These are phyloP conservation scores for Coemansia sp. DNA, from an alignment of 192 early-diverging fungal genomes.

Conservation along the genomic window DNA sequence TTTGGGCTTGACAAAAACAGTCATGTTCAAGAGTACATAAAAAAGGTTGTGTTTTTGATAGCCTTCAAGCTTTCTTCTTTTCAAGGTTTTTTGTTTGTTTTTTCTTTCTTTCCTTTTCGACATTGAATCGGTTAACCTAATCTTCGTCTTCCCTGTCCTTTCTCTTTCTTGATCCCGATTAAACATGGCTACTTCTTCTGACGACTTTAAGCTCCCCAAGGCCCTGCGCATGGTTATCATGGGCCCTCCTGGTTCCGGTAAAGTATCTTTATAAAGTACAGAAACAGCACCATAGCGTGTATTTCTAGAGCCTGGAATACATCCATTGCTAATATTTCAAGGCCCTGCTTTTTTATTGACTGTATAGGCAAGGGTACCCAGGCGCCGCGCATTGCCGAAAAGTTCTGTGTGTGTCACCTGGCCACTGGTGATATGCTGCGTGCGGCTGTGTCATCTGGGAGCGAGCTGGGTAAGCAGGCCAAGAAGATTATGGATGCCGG, in stretches of 20 bases:
- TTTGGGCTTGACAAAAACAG: not conserved
- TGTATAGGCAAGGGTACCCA: constrained; percentile 83
- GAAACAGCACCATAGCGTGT: too few relatives aligned
- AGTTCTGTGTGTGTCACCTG: constrained; percentile 95
- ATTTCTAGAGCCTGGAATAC: too few relatives aligned
- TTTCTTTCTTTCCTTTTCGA: not conserved
- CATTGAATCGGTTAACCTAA: not conserved
- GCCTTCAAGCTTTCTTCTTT: constrained; percentile 1
- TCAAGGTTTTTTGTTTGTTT: not conserved
- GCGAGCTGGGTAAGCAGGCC: constrained; percentile 88
- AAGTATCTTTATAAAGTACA: constrained; percentile 24
- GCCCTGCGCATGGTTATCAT: constrained; percentile 77
- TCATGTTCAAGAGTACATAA: not conserved
- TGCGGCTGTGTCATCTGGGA: constrained; percentile 88
- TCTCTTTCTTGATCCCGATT: not conserved
- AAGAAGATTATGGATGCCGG: constrained; percentile 99
- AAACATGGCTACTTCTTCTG: constrained; percentile 3
- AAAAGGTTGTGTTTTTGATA: not conserved
- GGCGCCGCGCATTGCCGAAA: constrained; percentile 93
- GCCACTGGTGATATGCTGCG: constrained; percentile 99
- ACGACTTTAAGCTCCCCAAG: constrained; percentile 49
- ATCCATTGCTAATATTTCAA: too few relatives aligned
- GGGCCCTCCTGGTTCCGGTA: constrained; percentile 87
- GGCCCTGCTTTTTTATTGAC: too few relatives aligned
- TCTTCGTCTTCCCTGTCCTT: constrained; percentile 4